A percentile compares a stretch with the other conserved stretches of the same genome.
phyloP scores from a whole-genome alignment of 2,329 filamentous ascomycete genomes.

The Cladosporium sphaerospermum region DNA sequence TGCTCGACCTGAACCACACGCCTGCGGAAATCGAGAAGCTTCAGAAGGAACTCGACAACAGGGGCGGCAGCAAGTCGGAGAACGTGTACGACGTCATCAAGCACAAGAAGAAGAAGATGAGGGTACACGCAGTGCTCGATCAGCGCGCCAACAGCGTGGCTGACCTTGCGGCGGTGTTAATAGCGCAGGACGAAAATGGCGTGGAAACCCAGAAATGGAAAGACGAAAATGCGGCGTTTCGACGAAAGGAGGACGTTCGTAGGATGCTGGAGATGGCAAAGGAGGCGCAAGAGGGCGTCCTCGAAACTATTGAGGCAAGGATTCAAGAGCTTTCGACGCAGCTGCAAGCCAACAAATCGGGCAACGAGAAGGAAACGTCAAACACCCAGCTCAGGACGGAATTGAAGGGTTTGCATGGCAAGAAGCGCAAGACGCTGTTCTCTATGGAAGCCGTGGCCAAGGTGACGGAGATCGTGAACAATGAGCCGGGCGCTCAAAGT shows the following conservation, averaged over 20 bases:
- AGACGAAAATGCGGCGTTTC: constrained; percentile 2
- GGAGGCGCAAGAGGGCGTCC: constrained; percentile 12
- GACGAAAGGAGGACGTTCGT: constrained; percentile 15
- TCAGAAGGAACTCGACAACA: constrained; percentile 32
- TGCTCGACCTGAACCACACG: constrained; percentile 33
- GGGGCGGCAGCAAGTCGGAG: constrained; percentile 28
- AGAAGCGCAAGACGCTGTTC: constrained; percentile 17
- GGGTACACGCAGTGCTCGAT: constrained; percentile 53
- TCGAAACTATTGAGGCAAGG: constrained; percentile 16
- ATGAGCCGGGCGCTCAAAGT: background rate
- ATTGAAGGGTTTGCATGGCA: constrained; percentile 1
- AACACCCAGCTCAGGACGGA: constrained; percentile 7
- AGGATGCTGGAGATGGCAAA: constrained; percentile 19
- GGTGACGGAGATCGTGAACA: constrained; percentile 4
- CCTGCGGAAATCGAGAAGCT: constrained; percentile 35
- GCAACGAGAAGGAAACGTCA: constrained; percentile 9
- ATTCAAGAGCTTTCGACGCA: constrained; percentile 11
- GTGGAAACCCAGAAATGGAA: constrained; percentile 20
- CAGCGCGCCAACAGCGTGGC: constrained; percentile 59
- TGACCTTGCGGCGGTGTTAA: constrained; percentile 52
- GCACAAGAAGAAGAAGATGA: constrained; percentile 40
- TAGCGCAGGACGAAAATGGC: constrained; percentile 40
- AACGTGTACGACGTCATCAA: constrained; percentile 26
- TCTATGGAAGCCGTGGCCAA: constrained; percentile 15
- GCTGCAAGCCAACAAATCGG: constrained; percentile 8